These are phyloP conservation scores for Phytophthora pisi DNA, from an alignment of 352 stramenopile species.

Conservation along the genomic window DNA sequence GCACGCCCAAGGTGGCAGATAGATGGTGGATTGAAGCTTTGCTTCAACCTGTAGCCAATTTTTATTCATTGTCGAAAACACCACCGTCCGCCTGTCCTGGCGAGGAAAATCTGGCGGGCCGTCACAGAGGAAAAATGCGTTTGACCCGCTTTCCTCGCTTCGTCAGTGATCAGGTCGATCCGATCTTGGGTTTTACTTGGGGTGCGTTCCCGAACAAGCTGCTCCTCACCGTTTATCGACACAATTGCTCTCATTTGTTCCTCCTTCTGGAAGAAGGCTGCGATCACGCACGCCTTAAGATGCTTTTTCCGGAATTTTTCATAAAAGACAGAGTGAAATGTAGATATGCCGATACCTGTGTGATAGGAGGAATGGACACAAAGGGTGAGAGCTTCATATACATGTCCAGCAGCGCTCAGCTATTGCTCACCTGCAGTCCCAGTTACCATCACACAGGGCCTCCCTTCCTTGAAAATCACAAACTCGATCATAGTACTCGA, in stretches of 20 bases:
- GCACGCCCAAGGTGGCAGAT: constrained; percentile 1
- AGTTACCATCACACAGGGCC: not conserved
- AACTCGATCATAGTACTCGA: too few relatives aligned
- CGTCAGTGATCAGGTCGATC: not conserved
- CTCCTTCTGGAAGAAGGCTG: not conserved
- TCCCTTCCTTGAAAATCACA: not conserved
- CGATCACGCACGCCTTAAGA: not conserved
- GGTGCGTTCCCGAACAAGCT: too few relatives aligned
- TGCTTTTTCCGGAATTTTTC: not conserved
- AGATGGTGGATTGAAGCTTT: not conserved
- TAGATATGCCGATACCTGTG: not conserved
- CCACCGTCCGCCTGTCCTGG: too few relatives aligned
- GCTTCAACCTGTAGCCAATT: too few relatives aligned
- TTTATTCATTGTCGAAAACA: too few relatives aligned
- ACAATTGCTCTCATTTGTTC: not conserved
- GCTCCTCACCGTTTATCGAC: too few relatives aligned
- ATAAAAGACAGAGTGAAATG: not conserved
- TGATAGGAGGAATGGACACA: too few relatives aligned
- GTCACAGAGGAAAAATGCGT: constrained; percentile 3
- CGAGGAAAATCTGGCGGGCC: not conserved
- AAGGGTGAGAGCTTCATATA: too few relatives aligned
- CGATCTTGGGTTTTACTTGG: not conserved
- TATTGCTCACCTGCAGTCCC: not conserved
- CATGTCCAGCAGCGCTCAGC: too few relatives aligned
- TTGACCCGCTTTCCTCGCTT: not conserved